Evolutionary conservation across 352 stramenopile species (phyloP), one percentile per base, ranked within the genome.

Genomic region (Aphanomyces invadans): DNA sequence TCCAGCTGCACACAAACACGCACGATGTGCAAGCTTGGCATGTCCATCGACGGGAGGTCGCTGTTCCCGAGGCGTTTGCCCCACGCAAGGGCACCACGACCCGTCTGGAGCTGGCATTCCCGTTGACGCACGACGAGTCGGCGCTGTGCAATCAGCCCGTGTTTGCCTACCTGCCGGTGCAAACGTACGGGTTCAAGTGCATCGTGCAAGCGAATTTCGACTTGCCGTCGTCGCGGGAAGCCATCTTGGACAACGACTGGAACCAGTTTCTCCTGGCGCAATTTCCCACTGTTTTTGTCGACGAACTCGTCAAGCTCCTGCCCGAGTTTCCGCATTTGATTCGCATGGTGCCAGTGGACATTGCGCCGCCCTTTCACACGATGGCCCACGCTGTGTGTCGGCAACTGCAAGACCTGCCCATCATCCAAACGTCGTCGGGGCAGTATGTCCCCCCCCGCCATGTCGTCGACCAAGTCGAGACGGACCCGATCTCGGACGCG

Each of bases 121-220:
- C 59, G 2, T 28, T 66, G 4, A 17, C 42, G 12, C n/a, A n/a
- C n/a, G 28, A 38, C n/a, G 59, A 28, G 7, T 2, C 7, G 3
- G 21, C 32, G 4, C 4, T 23, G 15, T n/a, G 21, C 15, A 76
- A 80, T 10, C 86, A 92, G 59, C 75, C 88, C 32, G 82, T 96
- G 28, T 95, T 92, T 60, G 87, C 83, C 17, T 96, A 88, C 52
- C 68, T 96, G 3, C 86, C 87, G 2, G 61, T 95, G 49, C 78
- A 83, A 3, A 89, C 80, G 5, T 92, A 92, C 44, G 83, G 82
- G 21, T 90, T 95, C 32, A 80, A 79, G 1, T 95, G 92, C 76
- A 89, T 96, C 33, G 29, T 96, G 9, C 87, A 96, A 31, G 86
- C 78, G 38, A 83, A 96, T 52, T 96, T 94, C 69, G 81, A 93